phyloP scores from a whole-genome alignment of 352 stramenopile genomes.

The Blastocystis sp. region DNA sequence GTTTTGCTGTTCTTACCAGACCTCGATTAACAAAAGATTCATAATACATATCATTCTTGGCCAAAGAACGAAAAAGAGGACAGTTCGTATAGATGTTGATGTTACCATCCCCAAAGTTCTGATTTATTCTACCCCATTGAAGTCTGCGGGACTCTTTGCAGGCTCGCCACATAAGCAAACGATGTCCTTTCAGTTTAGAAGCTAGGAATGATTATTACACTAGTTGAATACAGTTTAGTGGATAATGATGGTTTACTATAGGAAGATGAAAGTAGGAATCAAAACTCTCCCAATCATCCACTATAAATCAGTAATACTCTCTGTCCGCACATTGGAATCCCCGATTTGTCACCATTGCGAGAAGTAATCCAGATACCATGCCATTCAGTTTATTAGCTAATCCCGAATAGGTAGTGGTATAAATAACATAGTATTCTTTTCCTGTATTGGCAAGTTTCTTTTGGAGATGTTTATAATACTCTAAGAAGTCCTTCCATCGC shows the following conservation, averaged over 20 bases:
- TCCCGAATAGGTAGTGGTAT: slow-evolving; percentile 45
- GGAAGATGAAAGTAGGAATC: slow-evolving; percentile 61
- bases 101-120: not conserved
- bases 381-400: slow-evolving; percentile 52
- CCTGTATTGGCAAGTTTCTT: not conserved
- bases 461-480: slow-evolving; percentile 16
- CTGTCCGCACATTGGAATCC: not conserved
- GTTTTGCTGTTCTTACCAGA: slow-evolving; percentile 24
- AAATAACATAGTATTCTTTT: slow-evolving; percentile 30
- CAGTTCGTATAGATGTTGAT: slow-evolving; percentile 65
- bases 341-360: slow-evolving; percentile 52
- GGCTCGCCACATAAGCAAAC: not conserved
- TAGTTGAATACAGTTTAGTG: not conserved
- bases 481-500: not conserved
- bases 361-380: slow-evolving; percentile 27
- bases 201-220: not conserved
- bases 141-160: slow-evolving; percentile 2
- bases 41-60: slow-evolving; percentile 56
- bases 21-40: slow-evolving; percentile 1
- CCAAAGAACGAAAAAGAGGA: slow-evolving; percentile 12
- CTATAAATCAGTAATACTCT: not conserved
- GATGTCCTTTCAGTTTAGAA: not conserved
- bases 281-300: slow-evolving; percentile 49
- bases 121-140: not conserved
- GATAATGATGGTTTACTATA: slow-evolving; percentile 22